Evolutionary conservation across 2,329 filamentous ascomycete genomes (phyloP), one percentile per base, ranked within the genome.

Genomic region (Penicillium sp.): DNA sequence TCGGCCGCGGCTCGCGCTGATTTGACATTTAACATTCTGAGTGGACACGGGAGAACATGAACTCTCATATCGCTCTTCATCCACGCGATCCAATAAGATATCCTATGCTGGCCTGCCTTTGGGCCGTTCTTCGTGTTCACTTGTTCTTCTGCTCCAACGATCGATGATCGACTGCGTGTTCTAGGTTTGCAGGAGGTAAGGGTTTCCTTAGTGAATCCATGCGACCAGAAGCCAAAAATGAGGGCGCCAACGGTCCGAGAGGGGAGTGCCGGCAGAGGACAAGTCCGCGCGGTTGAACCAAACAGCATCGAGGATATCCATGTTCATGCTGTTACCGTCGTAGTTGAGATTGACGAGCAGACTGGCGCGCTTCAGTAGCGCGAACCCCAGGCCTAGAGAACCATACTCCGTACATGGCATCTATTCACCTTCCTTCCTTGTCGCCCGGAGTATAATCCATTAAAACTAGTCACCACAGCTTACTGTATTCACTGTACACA

Each of bases 11-110:
- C 59, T 62, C 58, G 37, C 49, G 55, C 57, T 62, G 62, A 62
- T 66, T 63, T 63, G 61, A 60, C 59, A 62, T 66, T 63, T 63
- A 59, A 60, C 59, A 62, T 39, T 10, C 25, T 53, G 22, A 50
- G 61, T 58, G 59, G 59, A 57, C 52, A 56, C 55, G 31, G 20
- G 20, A 42, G 54, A 48, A 42, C 58, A 41, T 59, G 55, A 58
- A 65, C 63, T 61, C 54, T 61, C 51, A 35, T 52, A 55, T 61
- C 49, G 41, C 8, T 58, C 38, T 54, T 56, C 58, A 61, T 49
- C 42, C 25, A 22, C 42, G 48, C 31, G 38, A 47, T 55, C 58
- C 58, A 63, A 64, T 64, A n/a, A 37, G 50, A 57, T 37, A 37
- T 48, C 43, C 15, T 7, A 51, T 11, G 55, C 28, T 25, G 20